phyloP scores from a whole-genome alignment of 805 yeast species.

The Kregervanrija delftensis region DNA sequence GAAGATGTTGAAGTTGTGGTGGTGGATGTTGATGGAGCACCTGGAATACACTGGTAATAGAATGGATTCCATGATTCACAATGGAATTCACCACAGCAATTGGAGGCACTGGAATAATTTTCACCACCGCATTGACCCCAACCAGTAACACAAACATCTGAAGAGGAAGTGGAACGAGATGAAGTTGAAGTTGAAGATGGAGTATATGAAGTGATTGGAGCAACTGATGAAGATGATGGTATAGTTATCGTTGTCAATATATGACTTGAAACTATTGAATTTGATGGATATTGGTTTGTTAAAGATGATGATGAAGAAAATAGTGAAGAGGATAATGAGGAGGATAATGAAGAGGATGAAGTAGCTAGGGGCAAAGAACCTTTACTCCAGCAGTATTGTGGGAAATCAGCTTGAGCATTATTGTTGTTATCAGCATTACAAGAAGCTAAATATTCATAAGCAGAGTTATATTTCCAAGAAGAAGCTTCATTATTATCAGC shows the following conservation, averaged over 20 bases:
- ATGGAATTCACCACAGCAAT: slow-evolving; percentile 15
- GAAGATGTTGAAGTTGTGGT: slow-evolving; percentile 1
- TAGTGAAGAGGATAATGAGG: not conserved
- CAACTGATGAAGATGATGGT: not conserved
- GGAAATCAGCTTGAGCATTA: slow-evolving; percentile 23
- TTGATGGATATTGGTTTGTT: not conserved
- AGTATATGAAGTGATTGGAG: not conserved
- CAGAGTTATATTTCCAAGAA: slow-evolving; percentile 10
- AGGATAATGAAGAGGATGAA: not conserved
- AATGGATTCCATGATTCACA: slow-evolving; percentile 17
- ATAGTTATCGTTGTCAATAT: not conserved
- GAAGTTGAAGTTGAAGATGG: not conserved
- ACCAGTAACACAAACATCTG: not conserved
- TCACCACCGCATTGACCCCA: slow-evolving; percentile 7
- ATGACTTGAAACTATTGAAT: not conserved
- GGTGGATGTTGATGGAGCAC: slow-evolving; percentile 7
- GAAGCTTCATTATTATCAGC: slow-evolving; percentile 9
- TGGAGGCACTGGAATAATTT: slow-evolving; percentile 12
- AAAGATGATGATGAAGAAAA: not conserved
- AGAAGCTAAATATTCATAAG: slow-evolving; percentile 21
- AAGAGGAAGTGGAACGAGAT: not conserved
- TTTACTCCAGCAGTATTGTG: slow-evolving; percentile 18
- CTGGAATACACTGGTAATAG: slow-evolving; percentile 18
- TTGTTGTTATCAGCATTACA: slow-evolving; percentile 23
- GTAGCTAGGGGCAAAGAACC: not conserved